Conservation (phyloP, 805 yeast genomes). For the Lipomyces yamanashiensis region DNA sequence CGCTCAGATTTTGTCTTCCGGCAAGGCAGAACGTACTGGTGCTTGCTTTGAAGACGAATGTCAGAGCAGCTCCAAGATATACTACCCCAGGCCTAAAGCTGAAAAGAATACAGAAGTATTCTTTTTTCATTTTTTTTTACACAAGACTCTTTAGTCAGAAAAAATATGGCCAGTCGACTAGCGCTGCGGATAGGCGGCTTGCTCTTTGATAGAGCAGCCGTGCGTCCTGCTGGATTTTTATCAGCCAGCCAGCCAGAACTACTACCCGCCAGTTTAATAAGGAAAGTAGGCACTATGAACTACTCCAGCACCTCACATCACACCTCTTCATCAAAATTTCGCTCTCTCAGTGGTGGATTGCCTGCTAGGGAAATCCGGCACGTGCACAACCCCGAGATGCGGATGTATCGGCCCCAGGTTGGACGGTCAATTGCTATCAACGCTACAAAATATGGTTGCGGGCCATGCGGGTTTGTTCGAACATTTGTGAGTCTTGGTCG, state of each 20-base stretch:
- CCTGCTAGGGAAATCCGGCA: background rate
- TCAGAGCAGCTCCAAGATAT: background rate
- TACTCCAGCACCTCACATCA: background rate
- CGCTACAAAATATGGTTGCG: background rate
- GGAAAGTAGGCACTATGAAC: background rate
- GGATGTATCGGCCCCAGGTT: background rate
- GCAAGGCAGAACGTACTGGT: too few species aligned
- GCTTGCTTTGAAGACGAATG: background rate
- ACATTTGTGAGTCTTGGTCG: slow-evolving; percentile 5
- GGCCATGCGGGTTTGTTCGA: background rate
- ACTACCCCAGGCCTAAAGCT: background rate
- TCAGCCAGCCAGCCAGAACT: background rate
- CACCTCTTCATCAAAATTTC: background rate
- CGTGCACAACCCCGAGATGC: background rate
- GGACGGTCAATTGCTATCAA: background rate
- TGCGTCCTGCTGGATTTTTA: background rate
- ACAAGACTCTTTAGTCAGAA: background rate
- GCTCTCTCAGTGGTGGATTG: background rate
- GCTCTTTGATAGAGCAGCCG: background rate
- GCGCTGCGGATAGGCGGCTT: background rate
- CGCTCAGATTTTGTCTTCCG: too few species aligned
- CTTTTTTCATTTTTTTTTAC: background rate
- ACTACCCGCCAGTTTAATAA: background rate
- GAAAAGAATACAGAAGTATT: background rate
- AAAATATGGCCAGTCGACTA: background rate